Percentiles rank a stretch among this genome's conserved stretches.
Conservation (phyloP, 1,284 basidiomycete genomes). For the Microstroma glucosiphilum region DNA sequence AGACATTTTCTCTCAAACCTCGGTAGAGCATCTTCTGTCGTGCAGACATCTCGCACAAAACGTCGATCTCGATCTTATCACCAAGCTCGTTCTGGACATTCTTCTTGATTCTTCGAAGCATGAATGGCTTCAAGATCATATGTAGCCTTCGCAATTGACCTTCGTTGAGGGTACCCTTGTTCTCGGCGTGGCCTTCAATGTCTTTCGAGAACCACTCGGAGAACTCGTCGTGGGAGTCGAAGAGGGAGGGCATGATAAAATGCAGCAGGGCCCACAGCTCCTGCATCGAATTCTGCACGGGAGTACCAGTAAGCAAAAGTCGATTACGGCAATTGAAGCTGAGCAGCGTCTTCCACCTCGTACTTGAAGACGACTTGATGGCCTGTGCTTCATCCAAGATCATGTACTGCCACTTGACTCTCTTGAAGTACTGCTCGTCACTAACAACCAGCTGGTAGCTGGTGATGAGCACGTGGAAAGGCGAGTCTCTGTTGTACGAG, state of each 20-base stretch:
- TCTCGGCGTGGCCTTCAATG: constrained; percentile 78
- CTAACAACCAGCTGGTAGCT: constrained; percentile 95
- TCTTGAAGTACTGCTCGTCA: constrained; percentile 97
- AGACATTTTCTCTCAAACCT: constrained; percentile 83
- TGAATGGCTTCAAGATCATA: constrained; percentile 99
- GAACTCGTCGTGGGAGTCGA: constrained; percentile 99
- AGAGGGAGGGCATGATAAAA: constrained; percentile 99
- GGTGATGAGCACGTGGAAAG: constrained; percentile 94
- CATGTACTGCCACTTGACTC: constrained; percentile 99
- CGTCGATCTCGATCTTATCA: constrained; percentile 98
- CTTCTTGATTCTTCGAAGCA: constrained; percentile 93
- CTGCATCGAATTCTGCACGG: constrained; percentile 99
- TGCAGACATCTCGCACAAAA: constrained; percentile 88
- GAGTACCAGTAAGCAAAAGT: constrained; percentile 89
- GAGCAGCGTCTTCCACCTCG: constrained; percentile 93
- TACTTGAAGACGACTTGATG: constrained; percentile 96
- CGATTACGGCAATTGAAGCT: constrained; percentile 95
- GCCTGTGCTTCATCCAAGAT: constrained; percentile 98
- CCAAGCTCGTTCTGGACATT: constrained; percentile 99
- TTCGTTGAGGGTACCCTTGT: constrained; percentile 82
- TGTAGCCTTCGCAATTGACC: constrained; percentile 90
- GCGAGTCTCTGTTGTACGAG: constrained; percentile 87
- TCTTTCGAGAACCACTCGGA: constrained; percentile 99
- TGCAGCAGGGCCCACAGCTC: constrained; percentile 99
- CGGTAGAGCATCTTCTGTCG: constrained; percentile 90